Evolutionary conservation across 106 monocot genomes (phyloP), one percentile per base, ranked within the genome.

Genomic region (Triglochin maritima): DNA sequence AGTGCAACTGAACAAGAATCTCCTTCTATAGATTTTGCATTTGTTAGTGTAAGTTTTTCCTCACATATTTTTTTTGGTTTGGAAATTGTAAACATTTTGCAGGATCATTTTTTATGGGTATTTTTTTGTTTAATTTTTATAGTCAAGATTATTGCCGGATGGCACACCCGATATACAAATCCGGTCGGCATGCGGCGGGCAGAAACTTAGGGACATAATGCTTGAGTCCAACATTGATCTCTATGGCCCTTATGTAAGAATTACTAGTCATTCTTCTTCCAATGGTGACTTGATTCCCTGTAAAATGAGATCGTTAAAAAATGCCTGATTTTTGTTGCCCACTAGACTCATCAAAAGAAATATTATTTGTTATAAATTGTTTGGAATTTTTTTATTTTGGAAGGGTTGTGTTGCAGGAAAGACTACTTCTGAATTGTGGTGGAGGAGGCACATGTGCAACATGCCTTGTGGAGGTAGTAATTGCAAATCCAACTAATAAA

Each of bases 181-280:
- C 4, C 66, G 94, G 17, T 77, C 86, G 17, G 82, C 87, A 14
- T 60, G 76, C 62, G 87, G 94, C 4, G 94, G 94, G 8, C 84
- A 81, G 84, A 94, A 87, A 65, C 77, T 94, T 13, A 84, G 94
- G 72, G 82, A 94, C 59, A 87, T 94, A 67, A 94, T 94, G 94
- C 81, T 94, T 12, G 87, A 89, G 51, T 15, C n/a, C 57, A 11
- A 94, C 82, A 87, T 94, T 52, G 89, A 94, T 79, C 77, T 94
- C 10, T 89, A 94, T 63, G 93, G 93, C 43, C 93, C 93, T 45
- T 94, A 94, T 66, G 93, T 89, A 77, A 76, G 82, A 46, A 54
- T 15, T 56, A 16, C 44, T 51, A 16, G 8, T 17, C 8, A 49
- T 9, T 52, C 13, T 6, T 44, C 62, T 42, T 63, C 45, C 4